These are phyloP conservation scores for Diophrys sp. DNA, from an alignment of 73 alveolate species.

Conservation along the genomic window DNA sequence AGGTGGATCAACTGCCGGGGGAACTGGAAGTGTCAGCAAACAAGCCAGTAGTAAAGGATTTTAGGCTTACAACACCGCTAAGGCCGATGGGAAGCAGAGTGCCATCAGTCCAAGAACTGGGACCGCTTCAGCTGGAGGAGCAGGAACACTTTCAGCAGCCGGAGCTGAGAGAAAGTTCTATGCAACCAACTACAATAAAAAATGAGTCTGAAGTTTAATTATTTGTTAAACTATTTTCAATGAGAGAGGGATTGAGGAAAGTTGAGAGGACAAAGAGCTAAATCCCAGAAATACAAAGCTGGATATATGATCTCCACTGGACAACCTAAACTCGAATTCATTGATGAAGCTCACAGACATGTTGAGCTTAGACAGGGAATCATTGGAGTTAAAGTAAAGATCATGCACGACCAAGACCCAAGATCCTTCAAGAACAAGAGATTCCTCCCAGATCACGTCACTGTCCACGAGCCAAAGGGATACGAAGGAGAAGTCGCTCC, in stretches of 20 bases:
- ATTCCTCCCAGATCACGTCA: slow-evolving; percentile 33
- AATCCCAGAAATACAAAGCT: slow-evolving; percentile 94
- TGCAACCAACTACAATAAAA: too few species aligned
- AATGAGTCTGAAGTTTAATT: too few species aligned
- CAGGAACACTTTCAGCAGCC: too few species aligned
- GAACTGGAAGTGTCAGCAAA: too few species aligned
- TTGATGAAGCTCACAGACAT: slow-evolving; percentile 94
- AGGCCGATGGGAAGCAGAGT: too few species aligned
- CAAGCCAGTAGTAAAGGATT: too few species aligned
- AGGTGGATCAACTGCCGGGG: neutral
- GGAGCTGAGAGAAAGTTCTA: too few species aligned
- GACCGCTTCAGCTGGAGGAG: too few species aligned
- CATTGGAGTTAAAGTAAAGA: slow-evolving; percentile 92
- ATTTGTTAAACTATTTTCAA: too few species aligned
- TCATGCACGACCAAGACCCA: slow-evolving; percentile 60
- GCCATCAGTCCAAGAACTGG: too few species aligned
- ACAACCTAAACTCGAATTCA: slow-evolving; percentile 90
- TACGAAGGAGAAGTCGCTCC: neutral
- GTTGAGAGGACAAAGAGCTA: slow-evolving; percentile 97
- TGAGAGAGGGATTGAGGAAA: too few species aligned
- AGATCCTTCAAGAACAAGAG: slow-evolving; percentile 45
- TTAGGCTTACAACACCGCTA: too few species aligned
- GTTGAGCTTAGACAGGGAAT: slow-evolving; percentile 95
- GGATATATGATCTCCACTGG: slow-evolving; percentile 98
- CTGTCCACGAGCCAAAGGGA: slow-evolving; percentile 33